Evolutionary conservation across 176 grass and related monocot genomes (phyloP).

Genomic region (Lolium multiflorum): DNA sequence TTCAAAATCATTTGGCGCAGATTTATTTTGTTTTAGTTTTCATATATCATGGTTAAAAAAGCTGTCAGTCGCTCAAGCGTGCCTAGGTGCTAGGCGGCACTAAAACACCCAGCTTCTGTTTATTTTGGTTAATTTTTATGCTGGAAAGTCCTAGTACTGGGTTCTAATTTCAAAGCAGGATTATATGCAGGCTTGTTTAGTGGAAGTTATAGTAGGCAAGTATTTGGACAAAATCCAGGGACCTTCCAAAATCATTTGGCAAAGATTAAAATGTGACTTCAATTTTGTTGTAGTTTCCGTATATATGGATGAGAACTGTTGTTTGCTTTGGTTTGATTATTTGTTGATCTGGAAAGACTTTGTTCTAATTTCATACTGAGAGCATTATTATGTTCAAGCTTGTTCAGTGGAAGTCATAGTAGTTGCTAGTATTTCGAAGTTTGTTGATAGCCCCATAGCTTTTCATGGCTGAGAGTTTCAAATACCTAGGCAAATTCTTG

Average conservation of each 20-base stretch:
- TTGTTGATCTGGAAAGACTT: not conserved
- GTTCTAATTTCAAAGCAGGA: too few species aligned
- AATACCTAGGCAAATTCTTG: not conserved
- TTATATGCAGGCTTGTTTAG: too few species aligned
- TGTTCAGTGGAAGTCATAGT: not conserved
- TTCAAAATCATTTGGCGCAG: conserved; percentile 8
- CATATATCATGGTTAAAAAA: not conserved
- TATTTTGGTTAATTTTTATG: too few species aligned
- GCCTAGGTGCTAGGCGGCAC: too few species aligned
- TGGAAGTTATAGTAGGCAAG: too few species aligned
- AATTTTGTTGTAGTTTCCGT: not conserved
- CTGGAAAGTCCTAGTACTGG: too few species aligned
- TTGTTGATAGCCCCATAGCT: not conserved
- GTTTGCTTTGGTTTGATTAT: not conserved
- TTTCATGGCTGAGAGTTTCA: conserved; percentile 1
- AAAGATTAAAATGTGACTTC: not conserved
- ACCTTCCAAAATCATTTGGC: not conserved
- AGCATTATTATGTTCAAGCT: not conserved
- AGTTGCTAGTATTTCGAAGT: not conserved
- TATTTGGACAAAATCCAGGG: not conserved
- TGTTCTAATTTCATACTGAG: not conserved
- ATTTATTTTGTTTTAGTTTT: not conserved
- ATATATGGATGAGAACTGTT: not conserved
- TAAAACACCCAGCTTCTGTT: too few species aligned
- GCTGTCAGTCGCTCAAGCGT: too few species aligned